Conservation (phyloP, 768 basidiomycete species). For the Mycena floridula region DNA sequence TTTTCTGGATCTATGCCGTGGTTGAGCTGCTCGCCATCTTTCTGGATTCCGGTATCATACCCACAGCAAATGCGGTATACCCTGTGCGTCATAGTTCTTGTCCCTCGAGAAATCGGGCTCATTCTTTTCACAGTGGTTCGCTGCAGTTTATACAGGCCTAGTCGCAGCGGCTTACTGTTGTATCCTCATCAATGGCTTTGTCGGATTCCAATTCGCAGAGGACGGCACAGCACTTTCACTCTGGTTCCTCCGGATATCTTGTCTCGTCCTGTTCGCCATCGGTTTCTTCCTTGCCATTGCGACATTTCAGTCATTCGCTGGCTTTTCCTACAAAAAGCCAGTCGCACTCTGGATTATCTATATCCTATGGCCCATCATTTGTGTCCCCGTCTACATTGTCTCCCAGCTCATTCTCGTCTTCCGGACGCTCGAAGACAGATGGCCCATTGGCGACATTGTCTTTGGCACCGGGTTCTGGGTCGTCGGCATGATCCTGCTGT, state of each 20-base stretch:
- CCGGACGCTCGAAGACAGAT: conserved; percentile 95
- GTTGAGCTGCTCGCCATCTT: conserved; percentile 93
- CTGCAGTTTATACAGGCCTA: conserved; percentile 88
- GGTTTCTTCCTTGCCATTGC: conserved; percentile 92
- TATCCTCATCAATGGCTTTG: conserved; percentile 93
- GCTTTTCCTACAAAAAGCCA: conserved; percentile 72
- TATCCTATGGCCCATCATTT: conserved; percentile 85
- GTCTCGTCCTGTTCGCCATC: conserved; percentile 76
- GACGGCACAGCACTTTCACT: conserved; percentile 95
- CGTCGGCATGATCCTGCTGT: conserved; percentile 84
- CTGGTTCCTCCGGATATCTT: conserved; percentile 94
- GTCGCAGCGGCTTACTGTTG: conserved; percentile 88
- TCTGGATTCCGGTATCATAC: conserved; percentile 93
- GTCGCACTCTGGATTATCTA: conserved; percentile 83
- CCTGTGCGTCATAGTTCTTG: conserved; percentile 71
- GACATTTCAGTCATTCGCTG: conserved; percentile 85
- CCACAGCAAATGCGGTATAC: conserved; percentile 79
- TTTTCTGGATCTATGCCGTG: conserved; percentile 95
- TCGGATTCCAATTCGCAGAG: conserved; percentile 98
- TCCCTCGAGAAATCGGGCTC: no score
- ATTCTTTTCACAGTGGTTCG: conserved; percentile 83
- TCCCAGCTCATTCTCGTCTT: conserved; percentile 93
- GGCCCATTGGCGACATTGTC: conserved; percentile 93
- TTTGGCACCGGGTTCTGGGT: conserved; percentile 91
- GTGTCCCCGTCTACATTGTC: conserved; percentile 81